Conservation (phyloP, 352 stramenopile genomes). For the Globisporangium spiculum region DNA sequence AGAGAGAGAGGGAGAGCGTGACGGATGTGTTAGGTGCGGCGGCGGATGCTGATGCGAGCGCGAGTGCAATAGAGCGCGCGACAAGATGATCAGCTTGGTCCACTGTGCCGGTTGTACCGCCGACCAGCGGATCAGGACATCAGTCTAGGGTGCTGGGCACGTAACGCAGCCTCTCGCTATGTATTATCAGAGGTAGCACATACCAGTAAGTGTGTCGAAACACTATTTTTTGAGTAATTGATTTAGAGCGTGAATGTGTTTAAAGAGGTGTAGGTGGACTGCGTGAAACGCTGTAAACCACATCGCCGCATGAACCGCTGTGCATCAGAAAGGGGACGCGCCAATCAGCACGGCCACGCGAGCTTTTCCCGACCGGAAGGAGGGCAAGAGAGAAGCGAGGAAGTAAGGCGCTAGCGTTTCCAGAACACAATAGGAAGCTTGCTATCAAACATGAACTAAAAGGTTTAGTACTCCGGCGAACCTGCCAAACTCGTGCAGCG, state of each 20-base stretch:
- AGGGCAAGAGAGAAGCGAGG: too few relatives aligned
- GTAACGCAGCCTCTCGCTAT: background rate
- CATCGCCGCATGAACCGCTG: background rate
- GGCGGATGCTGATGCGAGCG: background rate
- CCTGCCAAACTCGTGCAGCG: too few relatives aligned
- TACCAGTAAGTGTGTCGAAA: too few relatives aligned
- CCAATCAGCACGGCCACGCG: background rate
- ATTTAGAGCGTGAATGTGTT: background rate
- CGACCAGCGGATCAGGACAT: background rate
- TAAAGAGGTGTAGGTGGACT: background rate
- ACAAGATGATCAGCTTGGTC: background rate
- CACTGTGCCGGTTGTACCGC: background rate
- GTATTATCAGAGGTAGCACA: background rate
- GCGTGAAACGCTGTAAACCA: background rate
- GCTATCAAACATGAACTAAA: too few relatives aligned
- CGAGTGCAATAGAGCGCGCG: background rate
- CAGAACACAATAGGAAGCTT: too few relatives aligned
- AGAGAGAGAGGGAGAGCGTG: conserved; percentile 2
- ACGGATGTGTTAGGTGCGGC: background rate
- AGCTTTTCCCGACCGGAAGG: background rate
- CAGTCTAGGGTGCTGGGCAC: background rate
- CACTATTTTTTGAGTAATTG: background rate
- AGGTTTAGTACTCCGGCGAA: too few relatives aligned
- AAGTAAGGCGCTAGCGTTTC: too few relatives aligned
- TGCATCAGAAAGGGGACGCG: background rate